These are phyloP conservation scores for Periconia sp. DNA, from an alignment of 2,329 filamentous ascomycete genomes.

Conservation along the genomic window DNA sequence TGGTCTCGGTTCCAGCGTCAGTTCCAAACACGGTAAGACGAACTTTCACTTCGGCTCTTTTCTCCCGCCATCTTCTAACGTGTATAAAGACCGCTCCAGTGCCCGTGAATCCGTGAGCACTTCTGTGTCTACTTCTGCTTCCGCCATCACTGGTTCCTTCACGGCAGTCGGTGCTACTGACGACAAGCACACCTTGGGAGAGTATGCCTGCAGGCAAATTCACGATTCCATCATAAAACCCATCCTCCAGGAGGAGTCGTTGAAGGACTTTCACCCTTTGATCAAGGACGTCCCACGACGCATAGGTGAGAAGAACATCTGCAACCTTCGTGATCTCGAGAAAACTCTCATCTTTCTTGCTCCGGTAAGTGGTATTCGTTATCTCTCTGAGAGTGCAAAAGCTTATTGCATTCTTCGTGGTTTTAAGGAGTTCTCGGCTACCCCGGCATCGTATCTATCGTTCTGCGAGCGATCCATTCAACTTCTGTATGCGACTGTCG, in stretches of 20 bases:
- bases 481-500: conserved; percentile 86
- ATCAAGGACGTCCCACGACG: conserved; percentile 76
- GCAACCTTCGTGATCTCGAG: conserved; percentile 89
- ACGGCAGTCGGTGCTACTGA: conserved; percentile 40
- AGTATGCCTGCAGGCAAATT: conserved; percentile 74
- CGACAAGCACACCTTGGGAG: conserved; percentile 63
- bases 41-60: conserved; percentile 18
- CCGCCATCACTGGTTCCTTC: conserved; percentile 49
- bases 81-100: conserved; percentile 38
- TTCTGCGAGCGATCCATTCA: conserved; percentile 90
- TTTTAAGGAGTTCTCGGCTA: conserved; percentile 70
- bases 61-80: conserved; percentile 29
- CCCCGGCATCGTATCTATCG: conserved; percentile 76
- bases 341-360: conserved; percentile 90
- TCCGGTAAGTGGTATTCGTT: conserved; percentile 75
- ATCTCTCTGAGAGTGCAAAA: conserved; percentile 62
- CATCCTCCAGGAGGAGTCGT: conserved; percentile 69
- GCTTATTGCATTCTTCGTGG: conserved; percentile 62
- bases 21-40: conserved; percentile 48
- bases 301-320: conserved; percentile 82
- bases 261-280: conserved; percentile 80
- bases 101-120: conserved; percentile 40
- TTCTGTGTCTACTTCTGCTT: conserved; percentile 39
- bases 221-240: conserved; percentile 75
- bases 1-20: conserved; percentile 82